These are phyloP conservation scores for Nematocida ironsii DNA, from an alignment of 371 early-diverging fungal species.

Conservation along the genomic window DNA sequence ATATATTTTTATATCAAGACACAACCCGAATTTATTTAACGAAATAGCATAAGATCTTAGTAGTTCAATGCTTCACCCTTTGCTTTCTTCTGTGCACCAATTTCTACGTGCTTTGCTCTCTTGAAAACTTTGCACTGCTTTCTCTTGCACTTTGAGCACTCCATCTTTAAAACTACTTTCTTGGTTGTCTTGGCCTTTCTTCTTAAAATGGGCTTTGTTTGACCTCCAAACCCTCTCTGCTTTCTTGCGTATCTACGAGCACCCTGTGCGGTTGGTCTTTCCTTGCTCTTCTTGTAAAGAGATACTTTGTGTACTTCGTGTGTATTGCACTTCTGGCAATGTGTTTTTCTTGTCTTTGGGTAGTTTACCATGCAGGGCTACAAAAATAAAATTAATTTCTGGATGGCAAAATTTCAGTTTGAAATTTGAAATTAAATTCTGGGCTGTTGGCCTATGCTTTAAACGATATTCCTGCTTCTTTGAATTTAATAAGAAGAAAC, in stretches of 20 bases:
- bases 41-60: conserved; percentile 58
- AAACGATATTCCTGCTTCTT: conserved; percentile 64
- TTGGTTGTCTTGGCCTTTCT: conserved; percentile 77
- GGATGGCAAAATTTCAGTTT: conserved; percentile 1
- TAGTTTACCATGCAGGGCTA: conserved; percentile 78
- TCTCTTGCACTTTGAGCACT: conserved; percentile 94
- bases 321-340: conserved; percentile 92
- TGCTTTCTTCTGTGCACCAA: conserved; percentile 95
- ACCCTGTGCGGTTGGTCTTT: conserved; percentile 89
- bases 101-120: conserved; percentile 98
- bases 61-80: conserved; percentile 70
- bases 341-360: conserved; percentile 91
- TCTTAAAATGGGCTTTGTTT: conserved; percentile 89
- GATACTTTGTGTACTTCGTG: conserved; percentile 96
- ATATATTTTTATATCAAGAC: not conserved
- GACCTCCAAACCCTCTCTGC: conserved; percentile 90
- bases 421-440: not conserved
- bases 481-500: conserved; percentile 66
- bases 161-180: conserved; percentile 93
- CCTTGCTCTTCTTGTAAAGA: conserved; percentile 97
- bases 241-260: conserved; percentile 78
- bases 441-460: not conserved
- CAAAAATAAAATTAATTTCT: conserved; percentile 45
- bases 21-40: conserved; percentile 7
- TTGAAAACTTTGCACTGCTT: conserved; percentile 85